A percentile compares a stretch with the other conserved stretches of the same genome.
Evolutionary conservation across 306 rosid genomes (phyloP).

Genomic region (Castanea sativa): DNA sequence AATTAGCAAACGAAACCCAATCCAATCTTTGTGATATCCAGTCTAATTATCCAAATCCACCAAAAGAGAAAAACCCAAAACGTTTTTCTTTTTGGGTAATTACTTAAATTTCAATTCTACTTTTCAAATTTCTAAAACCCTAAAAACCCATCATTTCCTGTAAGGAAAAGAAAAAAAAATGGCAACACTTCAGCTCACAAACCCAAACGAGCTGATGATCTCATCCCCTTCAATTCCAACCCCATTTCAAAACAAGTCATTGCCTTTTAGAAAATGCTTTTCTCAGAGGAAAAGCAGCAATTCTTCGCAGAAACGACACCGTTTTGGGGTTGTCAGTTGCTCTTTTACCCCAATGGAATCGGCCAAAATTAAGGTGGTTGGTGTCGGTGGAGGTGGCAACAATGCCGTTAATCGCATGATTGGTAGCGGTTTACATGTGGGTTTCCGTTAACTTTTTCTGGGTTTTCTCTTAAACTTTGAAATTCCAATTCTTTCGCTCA

Average conservation of each 20-base stretch:
- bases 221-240: slow-evolving; percentile 38
- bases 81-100: neutral
- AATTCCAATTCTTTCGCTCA: neutral
- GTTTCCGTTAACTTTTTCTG: slow-evolving; percentile 20
- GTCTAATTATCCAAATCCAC: neutral
- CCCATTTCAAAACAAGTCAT: slow-evolving; percentile 26
- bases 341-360: slow-evolving; percentile 57
- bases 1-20: neutral
- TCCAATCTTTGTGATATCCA: neutral
- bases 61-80: neutral
- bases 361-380: slow-evolving; percentile 92
- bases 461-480: neutral
- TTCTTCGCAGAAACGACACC: slow-evolving; percentile 17
- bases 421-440: slow-evolving; percentile 78
- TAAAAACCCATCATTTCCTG: neutral
- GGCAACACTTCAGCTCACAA: slow-evolving; percentile 49
- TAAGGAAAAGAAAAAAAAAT: slow-evolving; percentile 8
- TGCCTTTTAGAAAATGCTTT: slow-evolving; percentile 24
- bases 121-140: slow-evolving; percentile 13
- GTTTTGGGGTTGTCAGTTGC: slow-evolving; percentile 38
- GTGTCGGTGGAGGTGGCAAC: slow-evolving; percentile 96
- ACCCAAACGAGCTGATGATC: slow-evolving; percentile 47
- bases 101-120: too few relatives aligned
- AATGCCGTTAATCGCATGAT: slow-evolving; percentile 97
- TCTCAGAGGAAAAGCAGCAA: slow-evolving; percentile 25